Evolutionary conservation across 2,329 filamentous ascomycete genomes (phyloP).

Genomic region (Teratosphaeria nubilosa): DNA sequence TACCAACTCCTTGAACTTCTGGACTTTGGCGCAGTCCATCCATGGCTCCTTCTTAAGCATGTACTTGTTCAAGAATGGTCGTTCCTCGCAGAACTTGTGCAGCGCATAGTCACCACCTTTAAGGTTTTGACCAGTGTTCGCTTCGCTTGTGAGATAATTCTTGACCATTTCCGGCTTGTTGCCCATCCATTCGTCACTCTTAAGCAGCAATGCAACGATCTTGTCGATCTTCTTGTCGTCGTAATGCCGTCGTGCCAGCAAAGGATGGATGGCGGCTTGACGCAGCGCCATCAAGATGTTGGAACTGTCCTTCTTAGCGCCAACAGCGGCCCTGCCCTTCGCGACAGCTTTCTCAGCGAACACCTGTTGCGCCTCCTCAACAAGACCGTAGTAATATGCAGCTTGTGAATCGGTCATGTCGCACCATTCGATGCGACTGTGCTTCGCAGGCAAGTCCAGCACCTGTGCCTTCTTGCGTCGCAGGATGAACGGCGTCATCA

Average conservation of each 20-base stretch:
- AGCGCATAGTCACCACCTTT: constrained; percentile 65
- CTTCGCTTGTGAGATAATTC: constrained; percentile 62
- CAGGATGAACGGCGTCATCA: constrained; percentile 90
- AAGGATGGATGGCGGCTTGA: constrained; percentile 82
- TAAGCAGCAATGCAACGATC: constrained; percentile 42
- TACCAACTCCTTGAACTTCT: constrained; percentile 66
- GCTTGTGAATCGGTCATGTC: constrained; percentile 64
- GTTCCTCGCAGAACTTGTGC: constrained; percentile 47
- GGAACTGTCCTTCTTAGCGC: constrained; percentile 36
- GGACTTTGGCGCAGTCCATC: constrained; percentile 71
- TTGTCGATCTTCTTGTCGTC: constrained; percentile 62
- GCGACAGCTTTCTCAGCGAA: constrained; percentile 45
- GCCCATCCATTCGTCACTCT: constrained; percentile 23
- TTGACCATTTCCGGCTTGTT: constrained; percentile 25
- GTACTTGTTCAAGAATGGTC: constrained; percentile 46
- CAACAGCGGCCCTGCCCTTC: constrained; percentile 25
- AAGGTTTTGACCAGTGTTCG: constrained; percentile 52
- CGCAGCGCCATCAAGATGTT: constrained; percentile 71
- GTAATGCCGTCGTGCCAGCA: constrained; percentile 77
- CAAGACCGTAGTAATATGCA: constrained; percentile 61
- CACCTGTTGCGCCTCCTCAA: constrained; percentile 52
- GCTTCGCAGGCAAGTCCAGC: constrained; percentile 70
- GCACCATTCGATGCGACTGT: constrained; percentile 67
- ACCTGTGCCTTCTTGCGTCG: constrained; percentile 88
- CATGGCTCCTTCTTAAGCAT: constrained; percentile 51